Conservation (phyloP, 139 green algal genomes). For the Coccomyxa sp. region DNA sequence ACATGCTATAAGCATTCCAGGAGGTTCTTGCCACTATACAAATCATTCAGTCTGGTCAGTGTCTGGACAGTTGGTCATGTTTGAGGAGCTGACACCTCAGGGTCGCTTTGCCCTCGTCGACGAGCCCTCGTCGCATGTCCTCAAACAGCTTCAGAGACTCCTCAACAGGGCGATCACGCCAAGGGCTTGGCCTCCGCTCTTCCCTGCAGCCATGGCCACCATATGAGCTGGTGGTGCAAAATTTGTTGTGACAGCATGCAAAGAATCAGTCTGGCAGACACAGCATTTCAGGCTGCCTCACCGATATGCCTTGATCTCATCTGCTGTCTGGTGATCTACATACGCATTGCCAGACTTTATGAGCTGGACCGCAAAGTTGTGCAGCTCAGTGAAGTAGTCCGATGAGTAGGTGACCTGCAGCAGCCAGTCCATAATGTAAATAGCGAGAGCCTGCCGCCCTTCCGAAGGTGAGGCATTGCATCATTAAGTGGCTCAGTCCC, state of each 20-base stretch:
- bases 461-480: background rate
- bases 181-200: slow-evolving; percentile 72
- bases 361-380: slow-evolving; percentile 87
- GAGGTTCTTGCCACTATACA: too few species aligned
- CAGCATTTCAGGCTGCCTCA: background rate
- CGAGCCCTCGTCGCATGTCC: slow-evolving; percentile 89
- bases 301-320: slow-evolving; percentile 83
- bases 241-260: background rate
- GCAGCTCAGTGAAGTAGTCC: slow-evolving; percentile 95
- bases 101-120: slow-evolving; percentile 88
- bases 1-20: background rate
- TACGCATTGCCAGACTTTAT: slow-evolving; percentile 91
- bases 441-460: too few species aligned
- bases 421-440: background rate
- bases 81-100: slow-evolving; percentile 52
- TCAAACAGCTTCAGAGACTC: slow-evolving; percentile 93
- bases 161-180: slow-evolving; percentile 78
- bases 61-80: too few species aligned
- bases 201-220: slow-evolving; percentile 56
- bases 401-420: slow-evolving; percentile 80
- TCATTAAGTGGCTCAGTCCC: background rate
- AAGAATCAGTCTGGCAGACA: background rate
- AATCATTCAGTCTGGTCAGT: too few species aligned
- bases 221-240: slow-evolving; percentile 10
- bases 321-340: slow-evolving; percentile 92